phyloP scores from a whole-genome alignment of 2,329 filamentous ascomycete genomes.

The Colletotrichum cordylinicola region DNA sequence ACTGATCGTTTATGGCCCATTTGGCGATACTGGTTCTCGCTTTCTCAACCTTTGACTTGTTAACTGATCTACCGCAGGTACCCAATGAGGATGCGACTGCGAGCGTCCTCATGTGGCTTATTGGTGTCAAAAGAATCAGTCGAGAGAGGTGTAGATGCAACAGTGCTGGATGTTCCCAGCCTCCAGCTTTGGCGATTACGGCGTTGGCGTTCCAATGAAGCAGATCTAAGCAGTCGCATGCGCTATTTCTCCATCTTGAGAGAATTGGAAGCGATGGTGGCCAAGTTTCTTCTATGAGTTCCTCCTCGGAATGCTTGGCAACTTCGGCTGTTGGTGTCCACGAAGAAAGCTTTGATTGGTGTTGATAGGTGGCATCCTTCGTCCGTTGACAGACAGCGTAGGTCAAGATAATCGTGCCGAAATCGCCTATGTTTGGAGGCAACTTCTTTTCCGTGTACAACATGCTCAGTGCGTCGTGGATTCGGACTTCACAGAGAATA shows the following conservation, averaged over 20 bases:
- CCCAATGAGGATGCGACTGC: conserved; percentile 17
- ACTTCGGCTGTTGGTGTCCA: conserved; percentile 26
- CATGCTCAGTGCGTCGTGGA: background rate
- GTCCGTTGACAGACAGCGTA: conserved; percentile 37
- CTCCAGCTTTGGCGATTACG: conserved; percentile 51
- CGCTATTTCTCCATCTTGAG: conserved; percentile 45
- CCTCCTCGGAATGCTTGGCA: background rate
- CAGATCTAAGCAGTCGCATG: conserved; percentile 56
- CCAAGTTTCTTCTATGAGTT: conserved; percentile 9
- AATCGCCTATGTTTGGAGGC: conserved; percentile 5
- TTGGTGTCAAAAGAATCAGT: conserved; percentile 56
- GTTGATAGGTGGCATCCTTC: conserved; percentile 33
- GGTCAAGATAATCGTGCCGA: conserved; percentile 38
- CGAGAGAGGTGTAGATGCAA: conserved; percentile 61
- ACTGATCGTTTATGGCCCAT: conserved; percentile 35
- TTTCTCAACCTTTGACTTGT: background rate
- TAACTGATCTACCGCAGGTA: background rate
- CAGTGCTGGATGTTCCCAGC: conserved; percentile 59
- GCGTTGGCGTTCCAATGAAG: conserved; percentile 64
- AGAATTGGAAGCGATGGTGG: conserved; percentile 13
- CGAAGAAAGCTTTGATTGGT: conserved; percentile 31
- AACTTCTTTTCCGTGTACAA: background rate
- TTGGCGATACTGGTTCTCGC: conserved; percentile 1
- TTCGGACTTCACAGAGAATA: background rate
- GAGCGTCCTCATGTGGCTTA: conserved; percentile 48